phyloP scores from a whole-genome alignment of 1,284 basidiomycete species.

The Ganoderma lucidum region DNA sequence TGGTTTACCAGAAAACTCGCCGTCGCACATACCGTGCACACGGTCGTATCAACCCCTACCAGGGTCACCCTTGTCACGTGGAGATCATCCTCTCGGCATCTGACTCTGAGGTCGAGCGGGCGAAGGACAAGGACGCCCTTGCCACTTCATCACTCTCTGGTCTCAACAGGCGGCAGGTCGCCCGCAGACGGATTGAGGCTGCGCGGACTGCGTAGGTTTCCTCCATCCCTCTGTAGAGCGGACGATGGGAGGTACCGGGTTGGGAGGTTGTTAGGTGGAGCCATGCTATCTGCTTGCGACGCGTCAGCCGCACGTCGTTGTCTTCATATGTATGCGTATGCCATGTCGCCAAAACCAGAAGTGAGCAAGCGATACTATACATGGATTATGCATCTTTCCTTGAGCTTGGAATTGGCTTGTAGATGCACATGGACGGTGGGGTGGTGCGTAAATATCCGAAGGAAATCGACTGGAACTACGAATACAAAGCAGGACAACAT shows the following conservation, averaged over 20 bases:
- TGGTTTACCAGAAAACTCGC: slow-evolving; percentile 86
- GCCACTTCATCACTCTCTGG: slow-evolving; percentile 59
- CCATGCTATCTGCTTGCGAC: slow-evolving; percentile 32
- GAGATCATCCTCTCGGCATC: slow-evolving; percentile 90
- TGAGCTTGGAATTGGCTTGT: slow-evolving; percentile 4
- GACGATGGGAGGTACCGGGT: slow-evolving; percentile 12
- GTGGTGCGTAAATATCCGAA: background rate
- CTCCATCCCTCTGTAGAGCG: slow-evolving; percentile 8
- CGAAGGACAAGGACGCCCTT: slow-evolving; percentile 80
- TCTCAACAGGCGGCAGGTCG: slow-evolving; percentile 84
- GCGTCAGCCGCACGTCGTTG: slow-evolving; percentile 28
- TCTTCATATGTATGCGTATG: slow-evolving; percentile 45
- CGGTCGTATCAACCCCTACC: slow-evolving; percentile 93
- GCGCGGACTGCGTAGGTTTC: slow-evolving; percentile 50
- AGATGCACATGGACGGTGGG: background rate
- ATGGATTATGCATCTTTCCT: slow-evolving; percentile 34
- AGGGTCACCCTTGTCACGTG: slow-evolving; percentile 94
- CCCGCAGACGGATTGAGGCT: slow-evolving; percentile 85
- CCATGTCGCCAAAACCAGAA: slow-evolving; percentile 39
- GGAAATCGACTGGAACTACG: background rate
- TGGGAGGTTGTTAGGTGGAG: slow-evolving; percentile 27
- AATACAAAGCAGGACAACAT: slow-evolving; percentile 24
- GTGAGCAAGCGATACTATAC: slow-evolving; percentile 31
- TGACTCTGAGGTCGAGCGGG: slow-evolving; percentile 87
- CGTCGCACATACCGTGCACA: slow-evolving; percentile 99